Evolutionary conservation across 257 asterid species (phyloP).

Genomic region (Solanum boliviense): DNA sequence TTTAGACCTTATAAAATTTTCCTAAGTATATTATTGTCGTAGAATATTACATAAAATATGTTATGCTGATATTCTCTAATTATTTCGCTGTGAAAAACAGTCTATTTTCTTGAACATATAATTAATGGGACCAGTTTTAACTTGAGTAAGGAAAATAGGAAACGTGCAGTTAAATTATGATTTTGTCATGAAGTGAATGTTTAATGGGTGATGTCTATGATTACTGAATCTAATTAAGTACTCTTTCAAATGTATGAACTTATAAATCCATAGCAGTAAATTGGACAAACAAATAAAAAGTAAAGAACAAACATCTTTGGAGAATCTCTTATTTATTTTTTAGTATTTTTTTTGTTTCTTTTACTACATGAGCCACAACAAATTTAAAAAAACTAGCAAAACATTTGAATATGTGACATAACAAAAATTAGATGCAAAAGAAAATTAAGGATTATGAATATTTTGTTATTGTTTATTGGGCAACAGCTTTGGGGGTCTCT

Average conservation of each 20-base stretch:
- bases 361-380: constrained; percentile 19
- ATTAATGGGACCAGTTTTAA: too few relatives aligned
- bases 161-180: background rate
- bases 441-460: background rate
- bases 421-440: background rate
- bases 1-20: too few relatives aligned
- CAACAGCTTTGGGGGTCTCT: background rate
- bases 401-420: background rate
- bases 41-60: too few relatives aligned
- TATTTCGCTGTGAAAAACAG: too few relatives aligned
- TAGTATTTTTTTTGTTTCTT: background rate
- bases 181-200: background rate
- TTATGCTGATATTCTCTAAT: too few relatives aligned
- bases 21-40: fast-evolving
- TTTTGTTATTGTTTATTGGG: background rate
- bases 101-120: too few relatives aligned
- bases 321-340: background rate
- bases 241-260: background rate
- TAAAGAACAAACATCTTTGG: background rate
- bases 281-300: background rate
- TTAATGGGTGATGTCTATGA: background rate
- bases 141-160: background rate
- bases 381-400: background rate
- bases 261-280: background rate
- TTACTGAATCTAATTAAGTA: background rate